These are phyloP conservation scores for Geosiphon pyriformis DNA, from an alignment of 192 early-diverging fungal genomes.

Conservation along the genomic window DNA sequence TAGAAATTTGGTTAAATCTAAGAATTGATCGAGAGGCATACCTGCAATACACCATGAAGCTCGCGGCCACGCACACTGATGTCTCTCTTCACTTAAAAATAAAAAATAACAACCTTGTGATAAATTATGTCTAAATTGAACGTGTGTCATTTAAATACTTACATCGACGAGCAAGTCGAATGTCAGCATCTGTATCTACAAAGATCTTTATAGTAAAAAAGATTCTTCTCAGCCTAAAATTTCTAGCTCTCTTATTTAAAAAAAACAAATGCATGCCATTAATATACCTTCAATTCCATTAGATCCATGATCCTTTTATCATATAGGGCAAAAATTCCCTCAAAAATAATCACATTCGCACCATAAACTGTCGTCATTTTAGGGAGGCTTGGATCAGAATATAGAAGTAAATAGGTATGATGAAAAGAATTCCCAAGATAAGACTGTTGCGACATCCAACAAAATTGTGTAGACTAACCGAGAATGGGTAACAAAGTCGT, in stretches of 20 bases:
- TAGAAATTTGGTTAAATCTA: no score
- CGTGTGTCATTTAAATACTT: no score
- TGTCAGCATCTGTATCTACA: slow-evolving; percentile 93
- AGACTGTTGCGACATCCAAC: no score
- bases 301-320: slow-evolving; percentile 72
- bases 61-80: slow-evolving; percentile 87
- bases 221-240: no score
- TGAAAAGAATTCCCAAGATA: no score
- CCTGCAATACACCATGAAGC: slow-evolving; percentile 72
- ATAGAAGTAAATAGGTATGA: not conserved
- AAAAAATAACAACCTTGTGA: no score
- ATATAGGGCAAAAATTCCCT: slow-evolving; percentile 96
- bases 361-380: slow-evolving; percentile 75
- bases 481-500: slow-evolving; percentile 86
- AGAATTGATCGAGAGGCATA: no score
- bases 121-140: not conserved
- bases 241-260: no score
- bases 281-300: slow-evolving; percentile 72
- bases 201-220: slow-evolving; percentile 57
- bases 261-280: no score
- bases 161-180: slow-evolving; percentile 82
- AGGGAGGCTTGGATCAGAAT: slow-evolving; percentile 29
- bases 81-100: slow-evolving; percentile 73
- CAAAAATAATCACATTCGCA: slow-evolving; percentile 94
- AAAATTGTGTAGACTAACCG: slow-evolving; percentile 35